Evolutionary conservation across 2,329 filamentous ascomycete species (phyloP), one percentile per base, ranked within the genome.

Genomic region (Hirsutella thompsonii): DNA sequence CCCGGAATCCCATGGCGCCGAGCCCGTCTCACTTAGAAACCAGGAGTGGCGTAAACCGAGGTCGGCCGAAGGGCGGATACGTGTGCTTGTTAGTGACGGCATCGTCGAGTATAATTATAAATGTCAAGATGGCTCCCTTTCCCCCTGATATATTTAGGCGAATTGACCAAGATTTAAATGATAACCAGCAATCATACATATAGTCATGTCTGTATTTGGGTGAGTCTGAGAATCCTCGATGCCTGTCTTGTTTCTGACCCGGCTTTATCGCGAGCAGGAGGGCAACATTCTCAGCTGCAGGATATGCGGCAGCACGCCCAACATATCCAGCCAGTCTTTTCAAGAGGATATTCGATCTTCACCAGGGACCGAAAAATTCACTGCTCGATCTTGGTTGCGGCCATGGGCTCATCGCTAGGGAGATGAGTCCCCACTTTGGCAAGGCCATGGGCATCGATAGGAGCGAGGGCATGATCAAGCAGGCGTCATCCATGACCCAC

Each of bases 371-470:
- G 0, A 40, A 43, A 4, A 56, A 58, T 8, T 57, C 53, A 3
- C 49, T 68, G 18, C 54, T 81, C 8, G 79, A 82, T 52, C 60
- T 82, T n/a, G 78, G 79, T 38, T 77, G 73, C 48, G 78, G 78
- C 3, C 76, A 78, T 45, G 78, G 76, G 19, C 61, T 74, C 39
- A 67, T 78, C 19, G 62, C 74, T 6, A 69, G 73, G 8, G 64
- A 65, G 20, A 59, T 83, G 23, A 64, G 68, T 38, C 59, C 64
- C n/a, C 56, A 62, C 47, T 81, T 81, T 55, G 55, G 53, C 5
- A 58, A 55, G 18, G 63, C 72, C 19, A 52, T 74, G 20, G 77
- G 67, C 23, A 66, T 72, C 38, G 76, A 82, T 52, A 74, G 73
- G 1, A 77, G 74, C 14, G 49, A 62, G 0, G 66, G 64, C 44